Evolutionary conservation across 2,329 filamentous ascomycete species (phyloP).

Genomic region (Ophiocordyceps australis): DNA sequence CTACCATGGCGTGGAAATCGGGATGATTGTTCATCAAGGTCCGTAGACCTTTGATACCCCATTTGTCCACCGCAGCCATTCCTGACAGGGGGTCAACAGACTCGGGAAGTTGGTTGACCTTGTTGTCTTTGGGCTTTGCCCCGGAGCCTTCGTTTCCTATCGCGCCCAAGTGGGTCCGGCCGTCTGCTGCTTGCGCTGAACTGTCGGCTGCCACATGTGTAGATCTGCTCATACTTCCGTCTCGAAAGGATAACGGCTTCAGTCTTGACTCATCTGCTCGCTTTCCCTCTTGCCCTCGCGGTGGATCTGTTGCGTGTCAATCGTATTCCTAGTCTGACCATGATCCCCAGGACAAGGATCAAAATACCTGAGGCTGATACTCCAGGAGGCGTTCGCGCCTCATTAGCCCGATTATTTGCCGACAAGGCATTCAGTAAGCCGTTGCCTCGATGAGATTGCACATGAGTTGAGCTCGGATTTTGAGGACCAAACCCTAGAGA

Average conservation of each 20-base stretch:
- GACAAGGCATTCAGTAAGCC: constrained; percentile 47
- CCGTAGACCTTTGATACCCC: constrained; percentile 44
- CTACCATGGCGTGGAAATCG: constrained; percentile 42
- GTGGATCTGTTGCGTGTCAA: constrained; percentile 10
- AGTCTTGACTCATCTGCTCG: constrained; percentile 18
- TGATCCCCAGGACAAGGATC: not conserved
- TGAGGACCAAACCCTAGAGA: constrained; percentile 34
- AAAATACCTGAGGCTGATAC: constrained; percentile 11
- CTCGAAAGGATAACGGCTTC: constrained; percentile 23
- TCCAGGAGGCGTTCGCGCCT: constrained; percentile 28
- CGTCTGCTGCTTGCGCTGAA: constrained; percentile 12
- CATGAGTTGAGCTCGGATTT: constrained; percentile 13
- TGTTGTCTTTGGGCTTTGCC: constrained; percentile 23
- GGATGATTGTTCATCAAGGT: constrained; percentile 46
- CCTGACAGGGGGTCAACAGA: constrained; percentile 39
- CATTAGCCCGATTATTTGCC: constrained; percentile 31
- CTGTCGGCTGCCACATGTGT: constrained; percentile 15
- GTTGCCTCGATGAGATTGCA: constrained; percentile 32
- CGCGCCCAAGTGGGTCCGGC: constrained; percentile 22
- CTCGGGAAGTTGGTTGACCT: constrained; percentile 18
- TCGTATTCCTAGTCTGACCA: too few species aligned
- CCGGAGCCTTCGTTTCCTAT: constrained; percentile 24
- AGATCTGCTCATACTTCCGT: constrained; percentile 19
- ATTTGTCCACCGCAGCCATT: constrained; percentile 45
- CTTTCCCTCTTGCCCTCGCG: constrained; percentile 25